Conservation (phyloP, 305 asterid species). For the Ilex paraguariensis region DNA sequence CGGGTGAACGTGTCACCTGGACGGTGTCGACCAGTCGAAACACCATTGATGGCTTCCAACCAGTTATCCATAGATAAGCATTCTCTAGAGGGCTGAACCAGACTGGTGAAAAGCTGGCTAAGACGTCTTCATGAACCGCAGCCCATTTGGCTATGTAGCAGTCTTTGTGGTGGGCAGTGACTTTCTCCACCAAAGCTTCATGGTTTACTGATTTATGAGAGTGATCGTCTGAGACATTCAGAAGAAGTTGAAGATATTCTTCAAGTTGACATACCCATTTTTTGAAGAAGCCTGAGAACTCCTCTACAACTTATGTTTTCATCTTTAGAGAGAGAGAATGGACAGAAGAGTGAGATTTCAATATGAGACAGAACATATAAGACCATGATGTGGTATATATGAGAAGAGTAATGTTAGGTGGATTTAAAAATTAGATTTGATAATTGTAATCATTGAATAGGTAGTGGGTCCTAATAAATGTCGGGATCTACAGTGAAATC, state of each 20-base stretch:
- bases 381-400: too few relatives aligned
- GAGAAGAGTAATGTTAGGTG: too few relatives aligned
- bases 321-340: neutral
- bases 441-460: too few relatives aligned
- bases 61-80: slow-evolving; percentile 54
- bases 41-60: slow-evolving; percentile 60
- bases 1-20: slow-evolving; percentile 1
- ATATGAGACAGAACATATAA: too few relatives aligned
- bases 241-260: slow-evolving; percentile 25
- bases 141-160: slow-evolving; percentile 60
- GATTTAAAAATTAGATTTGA: too few relatives aligned
- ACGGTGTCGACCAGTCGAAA: slow-evolving; percentile 44
- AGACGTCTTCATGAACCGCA: slow-evolving; percentile 41
- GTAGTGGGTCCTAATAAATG: too few relatives aligned
- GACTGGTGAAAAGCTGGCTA: slow-evolving; percentile 41
- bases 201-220: slow-evolving; percentile 2
- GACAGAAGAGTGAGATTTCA: too few relatives aligned
- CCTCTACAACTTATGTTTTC: slow-evolving; percentile 19
- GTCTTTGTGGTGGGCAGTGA: slow-evolving; percentile 60
- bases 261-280: slow-evolving; percentile 57
- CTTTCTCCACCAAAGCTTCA: slow-evolving; percentile 22
- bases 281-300: slow-evolving; percentile 40
- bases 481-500: too few relatives aligned
- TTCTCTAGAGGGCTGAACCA: slow-evolving; percentile 59
- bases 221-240: slow-evolving; percentile 12